Conservation (phyloP, 2,329 filamentous ascomycete genomes). For the Fusarium buxicola region DNA sequence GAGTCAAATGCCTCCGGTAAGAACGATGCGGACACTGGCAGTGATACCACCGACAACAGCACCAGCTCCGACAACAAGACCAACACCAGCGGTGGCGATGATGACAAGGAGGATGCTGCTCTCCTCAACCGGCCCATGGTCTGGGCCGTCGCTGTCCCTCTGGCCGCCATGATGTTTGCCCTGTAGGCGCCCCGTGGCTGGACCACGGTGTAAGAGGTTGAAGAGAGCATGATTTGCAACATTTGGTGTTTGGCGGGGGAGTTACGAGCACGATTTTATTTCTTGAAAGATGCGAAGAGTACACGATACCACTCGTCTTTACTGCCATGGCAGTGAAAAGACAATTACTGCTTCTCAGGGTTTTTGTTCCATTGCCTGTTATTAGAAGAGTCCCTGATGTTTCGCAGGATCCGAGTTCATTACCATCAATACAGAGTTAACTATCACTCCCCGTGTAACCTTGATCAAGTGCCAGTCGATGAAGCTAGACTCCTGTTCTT, state of each 20-base stretch:
- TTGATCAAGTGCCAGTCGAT: not conserved
- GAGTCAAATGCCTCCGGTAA: conserved; percentile 60
- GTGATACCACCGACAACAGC: conserved; percentile 39
- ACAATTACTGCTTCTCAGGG: conserved; percentile 28
- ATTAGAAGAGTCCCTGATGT: conserved; percentile 11
- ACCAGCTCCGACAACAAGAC: conserved; percentile 34
- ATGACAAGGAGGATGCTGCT: conserved; percentile 47
- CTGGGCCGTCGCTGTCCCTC: conserved; percentile 50
- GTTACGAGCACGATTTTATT: conserved; percentile 25
- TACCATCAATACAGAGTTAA: conserved; percentile 33
- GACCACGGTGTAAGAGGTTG: not conserved
- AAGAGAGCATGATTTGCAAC: conserved; percentile 15
- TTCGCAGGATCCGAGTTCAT: conserved; percentile 16
- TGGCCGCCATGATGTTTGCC: conserved; percentile 51
- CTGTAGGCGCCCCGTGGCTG: conserved; percentile 33
- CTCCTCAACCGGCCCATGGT: conserved; percentile 47
- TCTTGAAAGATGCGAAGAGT: conserved; percentile 34
- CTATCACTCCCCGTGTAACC: conserved; percentile 5
- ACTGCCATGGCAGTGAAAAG: conserved; percentile 4
- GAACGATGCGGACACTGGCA: conserved; percentile 54
- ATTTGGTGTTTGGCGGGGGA: conserved; percentile 26
- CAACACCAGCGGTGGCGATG: conserved; percentile 26
- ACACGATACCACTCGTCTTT: conserved; percentile 32
- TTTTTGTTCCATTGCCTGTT: conserved; percentile 14
- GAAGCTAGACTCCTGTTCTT: not conserved